Evolutionary conservation across 306 rosid genomes (phyloP).

Genomic region (Potentilla sterilis): DNA sequence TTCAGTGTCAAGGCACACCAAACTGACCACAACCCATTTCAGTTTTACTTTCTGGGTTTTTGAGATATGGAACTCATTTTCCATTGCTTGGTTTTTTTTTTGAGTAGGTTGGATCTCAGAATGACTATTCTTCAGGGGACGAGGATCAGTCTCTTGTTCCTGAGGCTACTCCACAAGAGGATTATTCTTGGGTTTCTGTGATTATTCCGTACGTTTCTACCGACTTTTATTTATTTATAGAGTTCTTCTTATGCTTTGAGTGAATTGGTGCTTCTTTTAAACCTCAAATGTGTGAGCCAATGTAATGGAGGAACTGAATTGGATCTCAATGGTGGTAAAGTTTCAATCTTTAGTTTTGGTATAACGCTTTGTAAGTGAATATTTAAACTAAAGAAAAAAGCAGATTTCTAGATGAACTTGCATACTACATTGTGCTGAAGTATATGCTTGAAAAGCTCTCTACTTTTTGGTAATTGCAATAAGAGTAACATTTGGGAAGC

Average conservation of each 20-base stretch:
- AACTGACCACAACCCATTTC: constrained; percentile 16
- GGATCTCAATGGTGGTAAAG: neutral
- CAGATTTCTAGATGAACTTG: neutral
- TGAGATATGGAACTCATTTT: constrained; percentile 9
- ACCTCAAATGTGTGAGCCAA: neutral
- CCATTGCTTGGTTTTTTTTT: constrained; percentile 22
- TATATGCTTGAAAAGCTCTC: neutral
- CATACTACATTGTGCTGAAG: neutral
- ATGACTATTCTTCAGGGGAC: constrained; percentile 52
- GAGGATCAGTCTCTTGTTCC: constrained; percentile 46
- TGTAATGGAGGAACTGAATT: constrained; percentile 2
- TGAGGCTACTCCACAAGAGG: constrained; percentile 48
- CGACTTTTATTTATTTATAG: neutral
- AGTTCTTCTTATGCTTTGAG: neutral
- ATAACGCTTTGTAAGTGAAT: neutral
- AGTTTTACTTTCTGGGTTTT: constrained; percentile 7
- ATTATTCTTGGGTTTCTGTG: constrained; percentile 71
- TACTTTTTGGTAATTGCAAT: neutral
- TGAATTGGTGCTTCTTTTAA: neutral
- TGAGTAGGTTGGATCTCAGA: constrained; percentile 62
- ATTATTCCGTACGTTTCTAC: constrained; percentile 71
- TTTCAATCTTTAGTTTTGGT: constrained; percentile 1
- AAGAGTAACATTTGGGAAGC: neutral
- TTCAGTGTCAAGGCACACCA: constrained; percentile 43
- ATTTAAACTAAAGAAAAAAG: neutral